Base-by-base conservation (phyloP, 768 basidiomycete genomes). In the Harrya chromipes region DNA sequence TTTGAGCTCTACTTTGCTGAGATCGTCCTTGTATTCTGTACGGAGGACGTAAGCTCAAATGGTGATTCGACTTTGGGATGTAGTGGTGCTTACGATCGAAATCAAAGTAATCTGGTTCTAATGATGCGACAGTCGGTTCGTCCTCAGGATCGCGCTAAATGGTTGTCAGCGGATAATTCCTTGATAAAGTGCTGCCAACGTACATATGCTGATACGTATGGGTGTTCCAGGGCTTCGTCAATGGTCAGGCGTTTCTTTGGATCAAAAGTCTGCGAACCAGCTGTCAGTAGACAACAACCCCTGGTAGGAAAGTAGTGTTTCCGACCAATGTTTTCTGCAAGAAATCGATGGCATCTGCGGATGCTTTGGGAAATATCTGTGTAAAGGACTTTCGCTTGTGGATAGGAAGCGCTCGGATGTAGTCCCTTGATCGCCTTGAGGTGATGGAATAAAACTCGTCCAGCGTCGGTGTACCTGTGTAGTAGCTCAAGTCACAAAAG, bases 361-460 rank as follows among this genome's bases (percentile, higher is more conserved):
- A 85, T 36, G 89, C 89, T 49, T 84, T 80, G 5, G 91, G 89
- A 73, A 90, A 94, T 45, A 94, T 61, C 16, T 79, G 73, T 36
- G 78, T 68, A 66, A 94, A 90, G 13, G 84, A 73, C 39, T 79
- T 74, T 60, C 79, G 80, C 70, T 87, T 91, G 57, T 85, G 80
- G 61, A 94, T 90, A 39, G 90, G 90, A 50, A 94, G 74, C 6
- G 87, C 83, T 39, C 90, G 84, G 60, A 95, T 84, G 70, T 94
- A 94, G 60, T 94, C 90, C 49, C 88, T 80, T 46, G 89, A 92
- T 42, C 90, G 77, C 41, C 83, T 78, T 5, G 87, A 88, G 2
- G 89, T 91, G 67, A 94, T 94, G 33, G 87, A 83, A 69, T 93
- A 88, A 67, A 92, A 94, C 63, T 94, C 93, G 53, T 94, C 92